Evolutionary conservation across 208 protist genomes (phyloP), one percentile per base, ranked within the genome.

Genomic region (Trypanosoma grayi): DNA sequence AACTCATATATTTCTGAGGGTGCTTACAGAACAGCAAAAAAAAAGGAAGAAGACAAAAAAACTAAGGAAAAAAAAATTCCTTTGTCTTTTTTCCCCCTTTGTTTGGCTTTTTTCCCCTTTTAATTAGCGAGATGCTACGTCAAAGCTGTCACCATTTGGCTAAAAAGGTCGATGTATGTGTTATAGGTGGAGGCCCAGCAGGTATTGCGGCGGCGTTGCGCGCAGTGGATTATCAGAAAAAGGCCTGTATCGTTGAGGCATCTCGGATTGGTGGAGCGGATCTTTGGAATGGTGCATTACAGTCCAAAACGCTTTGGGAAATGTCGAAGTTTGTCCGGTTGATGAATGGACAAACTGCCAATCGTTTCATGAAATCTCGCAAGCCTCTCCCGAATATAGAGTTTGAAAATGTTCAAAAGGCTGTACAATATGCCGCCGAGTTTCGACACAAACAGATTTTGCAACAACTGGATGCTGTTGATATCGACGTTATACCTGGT

Each of bases 281-380:
- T 63, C 77, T 97, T 65, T 94, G 88, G 86, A 89, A 97, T 64
- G 91, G 91, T 3, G 84, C 91, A 8, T 59, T 97, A 41, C 84
- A 94, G 50, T 93, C 85, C 4, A 97, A 97, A 44, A 95, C 86
- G 7, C 60, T 95, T 20, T 97, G 91, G 88, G 85, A 97, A 71
- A 91, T 97, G 85, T 73, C 91, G 2, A 93, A 94, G 47, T 91
- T 92, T 48, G 73, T 78, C 22, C 73, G 75, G 16, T 62, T 85
- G 22, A 70, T 87, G 34, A 69, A 68, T 43, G 79, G 78, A 10
- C 45, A 75, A 9, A 76, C 73, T 8, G 71, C 79, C 1, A 39
- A 68, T 44, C 83, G 84, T 11, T 85, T 90, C 43, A 63, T 92
- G 55, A 87, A 81, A 24, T 48, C 63, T 4, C 56, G 70, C 13